phyloP scores from a whole-genome alignment of 192 early-diverging fungal species.

The Rhizophagus clarus region DNA sequence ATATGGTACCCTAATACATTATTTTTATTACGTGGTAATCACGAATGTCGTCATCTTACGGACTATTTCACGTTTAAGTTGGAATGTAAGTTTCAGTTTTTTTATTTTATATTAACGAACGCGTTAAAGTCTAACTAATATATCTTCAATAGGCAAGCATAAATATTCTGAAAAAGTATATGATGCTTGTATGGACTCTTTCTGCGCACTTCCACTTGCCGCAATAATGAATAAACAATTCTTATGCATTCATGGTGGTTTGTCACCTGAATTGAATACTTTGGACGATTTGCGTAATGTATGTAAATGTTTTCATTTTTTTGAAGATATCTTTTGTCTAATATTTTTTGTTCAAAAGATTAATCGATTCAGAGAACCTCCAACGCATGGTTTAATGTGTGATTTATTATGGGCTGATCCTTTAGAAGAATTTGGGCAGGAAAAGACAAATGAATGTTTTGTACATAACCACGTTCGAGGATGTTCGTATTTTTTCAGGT shows the following conservation, averaged over 20 bases:
- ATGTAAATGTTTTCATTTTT: conserved; percentile 5
- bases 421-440: conserved; percentile 95
- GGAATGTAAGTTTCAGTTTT: conserved; percentile 72
- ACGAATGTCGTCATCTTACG: conserved; percentile 96
- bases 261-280: conserved; percentile 91
- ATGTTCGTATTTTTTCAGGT: conserved; percentile 95
- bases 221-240: conserved; percentile 96
- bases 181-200: conserved; percentile 88
- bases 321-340: not conserved
- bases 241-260: conserved; percentile 94
- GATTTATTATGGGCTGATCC: conserved; percentile 96
- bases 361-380: conserved; percentile 90
- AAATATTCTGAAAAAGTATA: conserved; percentile 93
- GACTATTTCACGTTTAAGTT: conserved; percentile 98
- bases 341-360: conserved; percentile 51
- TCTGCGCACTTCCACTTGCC: conserved; percentile 89
- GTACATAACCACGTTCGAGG: conserved; percentile 92
- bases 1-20: conserved; percentile 86
- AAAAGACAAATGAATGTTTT: conserved; percentile 86
- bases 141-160: conserved; percentile 69
- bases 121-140: not conserved
- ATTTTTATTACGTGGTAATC: conserved; percentile 92
- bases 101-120: not conserved
- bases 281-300: conserved; percentile 82
- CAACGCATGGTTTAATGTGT: conserved; percentile 94